These are phyloP conservation scores for Schoenoplectus tabernaemontani DNA, from an alignment of 202 grass and related monocot genomes.

Conservation along the genomic window DNA sequence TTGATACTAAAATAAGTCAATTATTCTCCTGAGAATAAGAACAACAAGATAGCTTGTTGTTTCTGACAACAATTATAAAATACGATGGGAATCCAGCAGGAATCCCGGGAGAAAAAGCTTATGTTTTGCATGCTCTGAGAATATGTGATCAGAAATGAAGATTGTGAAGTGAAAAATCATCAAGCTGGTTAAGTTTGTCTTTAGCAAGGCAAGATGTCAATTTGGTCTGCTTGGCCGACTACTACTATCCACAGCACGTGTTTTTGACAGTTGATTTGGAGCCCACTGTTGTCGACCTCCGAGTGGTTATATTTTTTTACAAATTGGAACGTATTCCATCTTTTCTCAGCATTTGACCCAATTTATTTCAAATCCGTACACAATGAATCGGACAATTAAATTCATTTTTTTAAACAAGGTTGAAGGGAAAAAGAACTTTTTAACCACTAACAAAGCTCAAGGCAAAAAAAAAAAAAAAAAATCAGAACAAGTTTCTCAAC, in stretches of 20 bases:
- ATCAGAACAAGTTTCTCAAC: neutral
- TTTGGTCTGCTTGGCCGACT: neutral
- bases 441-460: neutral
- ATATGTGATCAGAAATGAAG: no score
- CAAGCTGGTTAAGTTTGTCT: neutral
- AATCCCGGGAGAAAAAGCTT: no score
- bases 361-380: neutral
- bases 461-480: neutral
- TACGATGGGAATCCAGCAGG: no score
- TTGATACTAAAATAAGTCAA: neutral
- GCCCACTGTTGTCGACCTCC: neutral
- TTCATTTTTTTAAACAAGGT: neutral
- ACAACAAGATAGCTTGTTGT: no score
- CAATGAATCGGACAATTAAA: neutral
- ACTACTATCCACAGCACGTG: neutral
- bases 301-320: neutral
- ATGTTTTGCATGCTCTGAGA: no score
- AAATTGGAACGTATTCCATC: neutral
- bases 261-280: neutral
- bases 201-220: neutral
- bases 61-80: no score
- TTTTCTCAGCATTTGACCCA: neutral
- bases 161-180: no score
- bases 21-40: neutral
- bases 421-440: neutral